Evolutionary conservation across 192 early-diverging fungal genomes (phyloP), one percentile per base, ranked within the genome.

Genomic region (Rhizophagus sp.): DNA sequence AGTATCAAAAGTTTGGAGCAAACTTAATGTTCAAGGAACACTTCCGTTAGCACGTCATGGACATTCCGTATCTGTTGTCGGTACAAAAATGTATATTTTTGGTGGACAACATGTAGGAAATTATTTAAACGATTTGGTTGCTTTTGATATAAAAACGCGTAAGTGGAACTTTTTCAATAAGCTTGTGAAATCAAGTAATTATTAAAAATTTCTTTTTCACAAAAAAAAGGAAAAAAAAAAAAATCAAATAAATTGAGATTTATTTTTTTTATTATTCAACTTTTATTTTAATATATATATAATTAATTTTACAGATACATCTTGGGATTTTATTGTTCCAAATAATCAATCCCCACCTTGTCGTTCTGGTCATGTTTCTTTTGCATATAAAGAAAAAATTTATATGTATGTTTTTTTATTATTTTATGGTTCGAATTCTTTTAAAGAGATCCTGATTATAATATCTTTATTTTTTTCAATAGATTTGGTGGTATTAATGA

Each of bases 401-500:
- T 79, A 70, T 27, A 62, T 82, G 68, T 70, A 70, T 70, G 36
- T 36, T 36, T 36, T 36, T 36, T 36, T 36, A 36, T 36, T 36
- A 2, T 36, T 36, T 36, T 36, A 36, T 36, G 2, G 36, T 36
- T 0, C 36, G 36, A 36, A 36, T 36, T 36, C 36, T 36, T 36
- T 5, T 5, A 36, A 5, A 36, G 36, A 36, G 36, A 36, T 36
- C 3, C 36, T 36, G 27, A 19, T 34, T 19, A 17, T 34, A 39
- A 39, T 34, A 67, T 17, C 36, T 30, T 30, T 30, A 1, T 15
- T 39, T 39, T 70, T 3, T 7, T 41, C 6, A 22, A 41, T 70
- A 70, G 68, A 33, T 91, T 91, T 81, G 88, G 88, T 69, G 89
- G 89, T 22, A 82, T 74, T 2, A 83, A 89, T 62, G 83, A 83